Conservation (phyloP, 805 yeast genomes). For the Babjeviella inositovora region DNA sequence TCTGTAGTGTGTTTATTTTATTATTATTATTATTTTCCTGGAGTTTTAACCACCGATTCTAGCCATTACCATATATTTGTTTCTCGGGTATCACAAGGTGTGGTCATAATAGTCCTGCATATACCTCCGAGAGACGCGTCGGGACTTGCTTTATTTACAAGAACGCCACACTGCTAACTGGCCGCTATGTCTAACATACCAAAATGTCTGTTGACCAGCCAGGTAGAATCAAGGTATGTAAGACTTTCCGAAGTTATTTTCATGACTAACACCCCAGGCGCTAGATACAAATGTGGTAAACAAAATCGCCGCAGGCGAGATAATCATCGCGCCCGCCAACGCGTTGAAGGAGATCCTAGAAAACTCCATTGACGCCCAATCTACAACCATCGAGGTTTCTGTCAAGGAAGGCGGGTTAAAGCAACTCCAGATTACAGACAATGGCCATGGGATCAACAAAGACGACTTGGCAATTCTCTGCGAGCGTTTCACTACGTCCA, state of each 20-base stretch:
- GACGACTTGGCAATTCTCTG: conserved; percentile 73
- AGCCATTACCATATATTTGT: too few relatives aligned
- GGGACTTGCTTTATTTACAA: too few relatives aligned
- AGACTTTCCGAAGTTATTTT: neutral
- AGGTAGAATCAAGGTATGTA: conserved; percentile 1
- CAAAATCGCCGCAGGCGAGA: conserved; percentile 94
- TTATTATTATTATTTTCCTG: too few relatives aligned
- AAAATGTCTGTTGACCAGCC: too few relatives aligned
- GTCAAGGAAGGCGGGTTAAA: conserved; percentile 91
- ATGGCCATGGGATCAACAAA: conserved; percentile 67
- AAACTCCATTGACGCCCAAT: conserved; percentile 78
- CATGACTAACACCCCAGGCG: conserved; percentile 9
- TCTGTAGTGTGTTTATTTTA: too few relatives aligned
- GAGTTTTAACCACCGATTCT: too few relatives aligned
- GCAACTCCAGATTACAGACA: conserved; percentile 73
- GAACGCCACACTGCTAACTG: too few relatives aligned
- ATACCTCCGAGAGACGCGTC: too few relatives aligned
- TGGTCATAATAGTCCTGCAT: too few relatives aligned
- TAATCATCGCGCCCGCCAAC: conserved; percentile 84
- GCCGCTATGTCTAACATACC: too few relatives aligned
- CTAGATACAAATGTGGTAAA: conserved; percentile 67
- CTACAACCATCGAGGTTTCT: conserved; percentile 58
- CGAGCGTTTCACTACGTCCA: conserved; percentile 86
- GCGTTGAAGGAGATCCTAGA: conserved; percentile 89
- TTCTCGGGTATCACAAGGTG: too few relatives aligned